Percentiles rank a stretch among this genome's conserved stretches.
phyloP scores from a whole-genome alignment of 495 filamentous ascomycete species.

The Aspergillus kassunensis region DNA sequence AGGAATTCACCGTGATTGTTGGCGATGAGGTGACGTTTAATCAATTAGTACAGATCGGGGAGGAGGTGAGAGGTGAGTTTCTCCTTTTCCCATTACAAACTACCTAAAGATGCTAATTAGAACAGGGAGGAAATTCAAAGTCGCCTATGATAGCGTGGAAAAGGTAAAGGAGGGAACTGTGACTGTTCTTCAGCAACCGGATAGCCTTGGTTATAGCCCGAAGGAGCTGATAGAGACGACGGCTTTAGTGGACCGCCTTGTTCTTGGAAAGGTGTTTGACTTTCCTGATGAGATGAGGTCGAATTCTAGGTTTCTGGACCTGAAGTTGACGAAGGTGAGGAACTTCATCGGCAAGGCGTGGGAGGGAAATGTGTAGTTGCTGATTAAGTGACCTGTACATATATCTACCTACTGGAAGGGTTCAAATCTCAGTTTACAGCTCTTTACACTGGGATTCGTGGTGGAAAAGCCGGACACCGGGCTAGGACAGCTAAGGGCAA shows the following conservation, averaged over 20 bases:
- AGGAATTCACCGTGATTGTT: slow-evolving; percentile 35
- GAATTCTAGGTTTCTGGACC: slow-evolving; percentile 25
- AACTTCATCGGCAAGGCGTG: slow-evolving; percentile 28
- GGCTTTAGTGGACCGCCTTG: slow-evolving; percentile 30
- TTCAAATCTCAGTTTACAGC: too few species aligned
- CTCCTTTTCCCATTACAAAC: too few species aligned
- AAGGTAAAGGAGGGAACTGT: slow-evolving; percentile 41
- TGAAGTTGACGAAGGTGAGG: slow-evolving; percentile 26
- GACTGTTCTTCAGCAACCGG: slow-evolving; percentile 42
- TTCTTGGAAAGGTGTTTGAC: slow-evolving; percentile 30
- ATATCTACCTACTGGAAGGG: too few species aligned
- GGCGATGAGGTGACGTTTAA: slow-evolving; percentile 49
- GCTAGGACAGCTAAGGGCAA: too few species aligned
- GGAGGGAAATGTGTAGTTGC: slow-evolving; percentile 2
- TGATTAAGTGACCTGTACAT: too few species aligned
- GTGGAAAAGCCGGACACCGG: too few species aligned
- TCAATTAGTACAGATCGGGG: slow-evolving; percentile 39
- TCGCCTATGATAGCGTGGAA: slow-evolving; percentile 46
- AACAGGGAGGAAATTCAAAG: slow-evolving; percentile 45
- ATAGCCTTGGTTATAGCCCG: slow-evolving; percentile 14
- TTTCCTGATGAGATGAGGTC: slow-evolving; percentile 25
- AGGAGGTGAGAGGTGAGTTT: slow-evolving; percentile 41
- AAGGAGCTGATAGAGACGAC: slow-evolving; percentile 31
- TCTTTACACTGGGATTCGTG: too few species aligned
- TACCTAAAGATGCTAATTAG: not conserved